Base-by-base conservation (phyloP, 352 stramenopile genomes). In the Pythium periplocum region DNA sequence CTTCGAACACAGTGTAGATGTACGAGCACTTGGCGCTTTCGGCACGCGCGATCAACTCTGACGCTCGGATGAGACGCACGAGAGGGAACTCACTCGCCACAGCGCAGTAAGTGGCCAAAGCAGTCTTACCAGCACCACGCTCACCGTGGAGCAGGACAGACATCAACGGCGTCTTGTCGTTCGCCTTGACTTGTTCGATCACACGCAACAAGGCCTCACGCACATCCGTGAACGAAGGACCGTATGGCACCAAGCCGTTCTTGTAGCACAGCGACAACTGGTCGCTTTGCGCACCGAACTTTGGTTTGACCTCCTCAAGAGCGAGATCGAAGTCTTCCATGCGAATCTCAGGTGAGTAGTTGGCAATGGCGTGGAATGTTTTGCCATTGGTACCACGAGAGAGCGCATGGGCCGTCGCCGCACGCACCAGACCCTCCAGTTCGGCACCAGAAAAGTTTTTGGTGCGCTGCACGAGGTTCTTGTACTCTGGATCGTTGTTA, bases 391-490 rank as follows among this genome's bases (percentile, higher is more conserved):
- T 94, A 50, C 83, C 83, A 11, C 83, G 77, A 32, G 78, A 90
- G 4, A 94, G 73, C 9, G 87, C 87, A 45, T 94, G 87, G 1
- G 87, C 87, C 26, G 81, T 92, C 37, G 87, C 97, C 3, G 92
- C 92, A 53, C 98, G 98, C 53, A 99, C 95, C 3, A 99, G 77
- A 69, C 97, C 96, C 86, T 99, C 97, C 53, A 99, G 87, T 65
- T 99, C 97, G 2, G 97, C 97, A 52, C 97, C 97, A 0, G 93
- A 98, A 75, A 99, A 99, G 68, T 99, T 99, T 70, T 99, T 99
- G 6, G 95, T 98, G 48, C 90, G 85, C 54, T 96, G 80, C 9
- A 97, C 93, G 35, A 99, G 78, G 59, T 98, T 94, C 51, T 80
- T 83, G 59, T 90, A 90, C 6, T 91, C 73, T 0, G 83, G 78